Base-by-base conservation (phyloP, 768 basidiomycete species). In the Holtermanniella nyarrowii region DNA sequence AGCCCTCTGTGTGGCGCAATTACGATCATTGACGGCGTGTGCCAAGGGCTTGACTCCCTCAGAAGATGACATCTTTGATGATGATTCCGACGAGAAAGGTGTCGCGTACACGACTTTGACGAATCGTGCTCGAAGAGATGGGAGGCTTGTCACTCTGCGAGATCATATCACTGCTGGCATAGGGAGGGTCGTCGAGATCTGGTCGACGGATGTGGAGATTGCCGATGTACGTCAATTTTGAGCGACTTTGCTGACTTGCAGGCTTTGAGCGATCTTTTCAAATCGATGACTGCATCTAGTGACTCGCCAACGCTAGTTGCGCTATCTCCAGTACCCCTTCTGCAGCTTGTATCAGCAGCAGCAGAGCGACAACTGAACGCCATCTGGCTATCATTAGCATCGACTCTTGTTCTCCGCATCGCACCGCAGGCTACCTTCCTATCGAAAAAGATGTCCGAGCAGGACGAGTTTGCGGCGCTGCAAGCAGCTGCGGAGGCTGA, bases 1-100 rank as follows among this genome's bases (percentile, higher is more conserved):
- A 20, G 42, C 11, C 25, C 14, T 22, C 2, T 25, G 20, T 39
- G 41, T 59, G 55, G 58, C 16, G 10, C 31, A 37, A 16, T 37
- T 37, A 16, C 83, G 86, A 58, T 85, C 83, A 0, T 75, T 96
- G 13, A 79, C 87, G 0, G 91, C 88, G 10, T 80, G 90, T 23
- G 86, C 88, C 1, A 85, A 84, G 54, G 91, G 91, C 3, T 77
- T 96, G 4, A 88, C 91, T 0, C 79, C 84, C 13, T 79, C 80
- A 0, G 77, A 78, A 3, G 90, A 91, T 59, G 78, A 81, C 24
- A 66, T 84, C 43, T 74, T 78, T 39, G 77, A 81, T 25, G 74
- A 82, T 12, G 81, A 82, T 46, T 79, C 76, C 76, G n/a, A 70
- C 23, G 79, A 76, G 69, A 77, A 77, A 50, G 72, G 65, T 3